Evolutionary conservation across 805 yeast species (phyloP), one percentile per base, ranked within the genome.

Genomic region (Myxozyma neglecta): DNA sequence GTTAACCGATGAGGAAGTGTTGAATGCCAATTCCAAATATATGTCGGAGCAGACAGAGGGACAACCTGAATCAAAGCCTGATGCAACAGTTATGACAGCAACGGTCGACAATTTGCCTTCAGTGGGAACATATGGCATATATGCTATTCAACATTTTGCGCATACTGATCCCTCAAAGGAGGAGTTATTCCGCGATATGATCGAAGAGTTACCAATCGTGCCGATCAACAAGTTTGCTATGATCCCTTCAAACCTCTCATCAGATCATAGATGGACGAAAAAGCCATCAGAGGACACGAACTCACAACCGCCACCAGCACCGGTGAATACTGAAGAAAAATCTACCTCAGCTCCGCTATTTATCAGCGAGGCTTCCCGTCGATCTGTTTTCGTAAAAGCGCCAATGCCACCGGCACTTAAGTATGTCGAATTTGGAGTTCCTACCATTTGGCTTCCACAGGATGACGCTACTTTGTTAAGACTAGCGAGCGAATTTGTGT

Each of bases 361-460:
- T 45, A 54, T 61, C 46, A 59, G 65, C 39, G 67, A 64, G 35
- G 49, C 60, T 20, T 39, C 63, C 3, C 58, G 61, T 35, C 56
- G 67, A 1, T 61, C 61, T 1, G 64, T 60, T 5, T 64, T 65
- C 56, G 78, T 92, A 53, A 85, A 87, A 65, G 97, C 99, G 0
- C 99, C 99, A 6, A 82, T 83, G 55, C 98, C 98, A 0, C 99
- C 99, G 3, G 82, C 89, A 7, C 76, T 89, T 61, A 85, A 87
- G 69, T 89, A 90, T 70, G 77, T 94, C 67, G 92, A 90, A 65
- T 82, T 84, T 63, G 79, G 98, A 65, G 86, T 93, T 1, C 97
- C 98, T 3, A 90, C 98, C 0, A 89, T 92, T 37, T 94, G 99
- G 99, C 80, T 92, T 16, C 97, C 98, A 0, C 91, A 87, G 68